phyloP scores from a whole-genome alignment of 2,329 filamentous ascomycete species.

The Clonostachys rosea region DNA sequence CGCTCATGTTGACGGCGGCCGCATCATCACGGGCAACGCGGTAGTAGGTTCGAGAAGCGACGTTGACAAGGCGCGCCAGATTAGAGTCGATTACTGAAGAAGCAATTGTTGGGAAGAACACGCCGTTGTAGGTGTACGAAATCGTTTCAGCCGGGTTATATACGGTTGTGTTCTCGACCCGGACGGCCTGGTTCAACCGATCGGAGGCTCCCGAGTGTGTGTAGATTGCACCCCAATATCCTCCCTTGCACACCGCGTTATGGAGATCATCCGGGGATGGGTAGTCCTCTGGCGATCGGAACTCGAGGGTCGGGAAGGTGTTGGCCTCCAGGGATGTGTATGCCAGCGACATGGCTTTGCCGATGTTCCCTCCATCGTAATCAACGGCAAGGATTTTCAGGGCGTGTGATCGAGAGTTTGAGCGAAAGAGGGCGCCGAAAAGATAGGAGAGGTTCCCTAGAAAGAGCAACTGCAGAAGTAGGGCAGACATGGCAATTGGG shows the following conservation, averaged over 20 bases:
- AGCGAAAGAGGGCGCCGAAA: constrained; percentile 21
- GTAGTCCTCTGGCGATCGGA: constrained; percentile 14
- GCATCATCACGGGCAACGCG: constrained; percentile 6
- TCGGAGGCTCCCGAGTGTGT: constrained; percentile 20
- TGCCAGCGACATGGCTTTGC: constrained; percentile 21
- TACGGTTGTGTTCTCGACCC: constrained; percentile 10
- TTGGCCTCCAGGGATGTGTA: constrained; percentile 20
- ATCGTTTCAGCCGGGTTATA: constrained; percentile 25
- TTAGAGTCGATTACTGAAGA: constrained; percentile 18
- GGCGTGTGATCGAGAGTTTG: constrained; percentile 9
- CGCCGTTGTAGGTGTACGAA: constrained; percentile 27
- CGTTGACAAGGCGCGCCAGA: constrained; percentile 16
- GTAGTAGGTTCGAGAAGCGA: constrained; percentile 16
- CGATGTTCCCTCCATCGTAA: constrained; percentile 22
- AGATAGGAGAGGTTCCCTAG: constrained; percentile 14
- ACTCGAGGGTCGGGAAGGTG: constrained; percentile 22
- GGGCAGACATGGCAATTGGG: background rate
- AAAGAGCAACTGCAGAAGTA: constrained; percentile 1
- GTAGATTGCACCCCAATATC: constrained; percentile 31
- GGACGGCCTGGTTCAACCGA: constrained; percentile 17
- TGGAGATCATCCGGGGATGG: constrained; percentile 14
- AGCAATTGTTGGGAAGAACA: constrained; percentile 22
- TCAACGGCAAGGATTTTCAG: constrained; percentile 22
- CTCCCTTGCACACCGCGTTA: constrained; percentile 23
- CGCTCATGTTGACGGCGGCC: constrained; percentile 12